phyloP scores from a whole-genome alignment of 2,329 filamentous ascomycete species.

The Trichoderma sp. region DNA sequence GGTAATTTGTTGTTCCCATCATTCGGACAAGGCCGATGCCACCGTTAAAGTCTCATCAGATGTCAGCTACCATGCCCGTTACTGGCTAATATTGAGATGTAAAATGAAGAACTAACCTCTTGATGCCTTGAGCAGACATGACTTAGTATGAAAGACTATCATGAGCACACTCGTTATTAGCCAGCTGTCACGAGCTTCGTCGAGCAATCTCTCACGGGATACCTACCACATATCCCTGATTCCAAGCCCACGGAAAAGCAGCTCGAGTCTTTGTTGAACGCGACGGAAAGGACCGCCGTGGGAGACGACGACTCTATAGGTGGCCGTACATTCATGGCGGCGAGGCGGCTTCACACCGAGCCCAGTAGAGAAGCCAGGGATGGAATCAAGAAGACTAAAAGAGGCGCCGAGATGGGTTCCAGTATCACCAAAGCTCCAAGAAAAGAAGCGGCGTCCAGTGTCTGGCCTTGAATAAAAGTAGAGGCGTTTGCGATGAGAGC shows the following conservation, averaged over 20 bases:
- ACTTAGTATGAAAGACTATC: slow-evolving; percentile 69
- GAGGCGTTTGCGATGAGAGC: neutral
- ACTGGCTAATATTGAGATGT: neutral
- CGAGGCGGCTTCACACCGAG: slow-evolving; percentile 24
- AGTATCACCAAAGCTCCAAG: neutral
- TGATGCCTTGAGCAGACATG: slow-evolving; percentile 63
- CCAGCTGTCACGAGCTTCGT: neutral
- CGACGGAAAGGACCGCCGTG: slow-evolving; percentile 74
- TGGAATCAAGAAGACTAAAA: neutral
- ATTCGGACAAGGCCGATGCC: slow-evolving; percentile 81
- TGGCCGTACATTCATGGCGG: slow-evolving; percentile 80
- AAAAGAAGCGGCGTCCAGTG: neutral
- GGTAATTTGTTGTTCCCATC: slow-evolving; percentile 81
- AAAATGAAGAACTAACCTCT: slow-evolving; percentile 35
- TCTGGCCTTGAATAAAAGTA: neutral
- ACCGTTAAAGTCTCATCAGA: slow-evolving; percentile 65
- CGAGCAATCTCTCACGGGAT: neutral
- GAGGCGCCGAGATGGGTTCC: no score
- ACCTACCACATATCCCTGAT: slow-evolving; percentile 74
- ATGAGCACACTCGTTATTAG: slow-evolving; percentile 27
- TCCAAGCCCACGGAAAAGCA: slow-evolving; percentile 87
- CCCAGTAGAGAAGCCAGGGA: neutral
- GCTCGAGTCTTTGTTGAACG: slow-evolving; percentile 81
- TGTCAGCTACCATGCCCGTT: neutral
- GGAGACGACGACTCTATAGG: slow-evolving; percentile 75